Evolutionary conservation across 164 flowering plant genomes (phyloP).

Genomic region (Sextonia rubra): DNA sequence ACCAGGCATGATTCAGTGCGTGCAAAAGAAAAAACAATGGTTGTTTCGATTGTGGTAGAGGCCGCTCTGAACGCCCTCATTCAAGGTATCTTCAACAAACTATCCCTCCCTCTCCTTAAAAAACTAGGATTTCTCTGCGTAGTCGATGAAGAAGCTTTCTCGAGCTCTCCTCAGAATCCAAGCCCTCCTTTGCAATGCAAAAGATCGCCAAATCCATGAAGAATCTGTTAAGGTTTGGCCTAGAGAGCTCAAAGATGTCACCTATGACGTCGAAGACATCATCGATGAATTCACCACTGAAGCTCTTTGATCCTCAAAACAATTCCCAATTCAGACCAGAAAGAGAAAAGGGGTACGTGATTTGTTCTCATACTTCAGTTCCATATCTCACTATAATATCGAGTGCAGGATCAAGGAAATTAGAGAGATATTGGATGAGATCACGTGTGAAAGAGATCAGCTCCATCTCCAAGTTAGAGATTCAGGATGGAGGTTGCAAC

Average conservation of each 20-base stretch:
- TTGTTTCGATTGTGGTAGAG: neutral
- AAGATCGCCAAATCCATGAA: constrained; percentile 18
- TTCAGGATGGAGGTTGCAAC: neutral
- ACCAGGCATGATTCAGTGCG: no score
- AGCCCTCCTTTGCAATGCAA: constrained; percentile 20
- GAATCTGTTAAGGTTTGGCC: constrained; percentile 9
- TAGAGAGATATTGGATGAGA: neutral
- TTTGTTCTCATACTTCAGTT: neutral
- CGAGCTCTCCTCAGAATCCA: neutral
- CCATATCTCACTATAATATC: neutral
- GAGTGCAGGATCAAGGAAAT: neutral
- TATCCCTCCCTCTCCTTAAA: neutral
- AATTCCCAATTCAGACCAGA: neutral
- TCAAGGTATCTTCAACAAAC: neutral
- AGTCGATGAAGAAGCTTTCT: neutral
- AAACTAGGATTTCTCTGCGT: neutral
- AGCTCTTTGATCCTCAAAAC: neutral
- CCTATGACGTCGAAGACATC: constrained; percentile 12
- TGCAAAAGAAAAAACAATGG: no score
- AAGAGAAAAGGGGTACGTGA: neutral
- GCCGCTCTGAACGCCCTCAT: neutral
- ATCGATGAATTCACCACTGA: neutral
- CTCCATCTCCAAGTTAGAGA: neutral
- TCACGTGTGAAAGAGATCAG: neutral
- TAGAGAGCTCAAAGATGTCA: constrained; percentile 1